Percentiles rank a stretch among this genome's conserved stretches.
phyloP scores from a whole-genome alignment of 2,329 filamentous ascomycete genomes.

The Cladosporium sp. region DNA sequence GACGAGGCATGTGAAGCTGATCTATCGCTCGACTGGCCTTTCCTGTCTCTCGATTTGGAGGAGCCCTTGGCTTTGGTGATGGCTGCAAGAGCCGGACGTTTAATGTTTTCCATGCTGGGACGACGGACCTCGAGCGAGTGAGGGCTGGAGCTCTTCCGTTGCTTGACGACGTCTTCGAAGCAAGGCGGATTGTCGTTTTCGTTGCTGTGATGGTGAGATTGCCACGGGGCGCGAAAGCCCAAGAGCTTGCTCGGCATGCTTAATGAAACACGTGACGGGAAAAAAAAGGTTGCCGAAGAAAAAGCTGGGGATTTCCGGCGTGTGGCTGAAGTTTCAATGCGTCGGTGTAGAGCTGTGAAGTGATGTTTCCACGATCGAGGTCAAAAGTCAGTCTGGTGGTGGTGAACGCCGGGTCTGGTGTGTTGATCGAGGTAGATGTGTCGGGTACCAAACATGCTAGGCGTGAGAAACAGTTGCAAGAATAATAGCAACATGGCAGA shows the following conservation, averaged over 20 bases:
- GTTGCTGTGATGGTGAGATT: constrained; percentile 18
- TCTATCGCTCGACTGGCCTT: constrained; percentile 29
- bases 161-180: constrained; percentile 17
- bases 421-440: not conserved
- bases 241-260: constrained; percentile 37
- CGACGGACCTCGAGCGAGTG: constrained; percentile 25
- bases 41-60: constrained; percentile 18
- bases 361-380: constrained; percentile 3
- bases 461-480: not conserved
- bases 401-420: not conserved
- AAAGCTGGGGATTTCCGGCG: constrained; percentile 19
- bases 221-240: constrained; percentile 25
- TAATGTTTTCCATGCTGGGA: constrained; percentile 39
- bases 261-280: not conserved
- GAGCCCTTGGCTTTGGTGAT: constrained; percentile 16
- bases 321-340: not conserved
- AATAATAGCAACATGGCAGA: not conserved
- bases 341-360: not conserved
- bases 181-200: constrained; percentile 14
- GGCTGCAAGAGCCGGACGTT: constrained; percentile 30
- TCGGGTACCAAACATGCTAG: constrained; percentile 14
- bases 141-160: constrained; percentile 23
- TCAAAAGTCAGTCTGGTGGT: constrained; percentile 1
- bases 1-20: constrained; percentile 26
- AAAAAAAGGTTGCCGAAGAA: constrained; percentile 4